Conservation (phyloP, 2,329 filamentous ascomycete species). For the Dactylella cylindrospora region DNA sequence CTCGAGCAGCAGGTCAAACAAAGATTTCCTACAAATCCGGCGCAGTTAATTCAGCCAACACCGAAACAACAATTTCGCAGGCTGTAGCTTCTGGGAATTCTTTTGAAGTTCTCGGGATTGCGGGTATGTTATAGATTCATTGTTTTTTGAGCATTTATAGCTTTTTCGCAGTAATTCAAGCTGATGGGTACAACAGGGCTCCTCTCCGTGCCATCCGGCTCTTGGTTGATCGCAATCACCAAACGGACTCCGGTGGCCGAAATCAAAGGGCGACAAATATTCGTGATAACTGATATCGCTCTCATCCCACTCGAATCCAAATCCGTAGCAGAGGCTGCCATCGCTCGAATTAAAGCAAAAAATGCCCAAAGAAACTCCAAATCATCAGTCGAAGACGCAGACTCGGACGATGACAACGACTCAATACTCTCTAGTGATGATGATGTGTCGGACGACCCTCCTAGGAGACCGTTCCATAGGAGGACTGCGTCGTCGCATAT, state of each 20-base stretch:
- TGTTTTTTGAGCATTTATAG: not conserved
- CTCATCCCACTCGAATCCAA: slow-evolving; percentile 84
- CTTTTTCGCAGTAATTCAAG: too few relatives aligned
- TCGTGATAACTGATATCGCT: slow-evolving; percentile 82
- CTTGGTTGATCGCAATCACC: slow-evolving; percentile 84
- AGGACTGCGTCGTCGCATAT: slow-evolving; percentile 63
- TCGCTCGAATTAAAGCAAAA: slow-evolving; percentile 62
- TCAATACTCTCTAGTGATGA: slow-evolving; percentile 50
- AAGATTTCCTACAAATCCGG: slow-evolving; percentile 70
- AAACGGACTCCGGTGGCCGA: slow-evolving; percentile 85
- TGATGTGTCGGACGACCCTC: slow-evolving; percentile 49
- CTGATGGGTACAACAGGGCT: slow-evolving; percentile 62
- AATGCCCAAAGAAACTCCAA: slow-evolving; percentile 52
- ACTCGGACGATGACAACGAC: slow-evolving; percentile 56
- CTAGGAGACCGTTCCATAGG: slow-evolving; percentile 45
- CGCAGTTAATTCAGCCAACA: slow-evolving; percentile 56
- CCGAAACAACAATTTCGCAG: slow-evolving; percentile 49
- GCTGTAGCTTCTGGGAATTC: slow-evolving; percentile 51
- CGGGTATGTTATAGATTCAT: slow-evolving; percentile 56
- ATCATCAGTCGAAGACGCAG: slow-evolving; percentile 50
- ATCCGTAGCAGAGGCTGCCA: slow-evolving; percentile 70
- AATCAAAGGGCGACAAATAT: slow-evolving; percentile 72
- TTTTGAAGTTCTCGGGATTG: slow-evolving; percentile 57
- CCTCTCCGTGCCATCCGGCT: slow-evolving; percentile 70
- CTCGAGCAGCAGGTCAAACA: slow-evolving; percentile 57